Evolutionary conservation across 208 protist genomes (phyloP), one percentile per base, ranked within the genome.

Genomic region (Crithidia bombi): DNA sequence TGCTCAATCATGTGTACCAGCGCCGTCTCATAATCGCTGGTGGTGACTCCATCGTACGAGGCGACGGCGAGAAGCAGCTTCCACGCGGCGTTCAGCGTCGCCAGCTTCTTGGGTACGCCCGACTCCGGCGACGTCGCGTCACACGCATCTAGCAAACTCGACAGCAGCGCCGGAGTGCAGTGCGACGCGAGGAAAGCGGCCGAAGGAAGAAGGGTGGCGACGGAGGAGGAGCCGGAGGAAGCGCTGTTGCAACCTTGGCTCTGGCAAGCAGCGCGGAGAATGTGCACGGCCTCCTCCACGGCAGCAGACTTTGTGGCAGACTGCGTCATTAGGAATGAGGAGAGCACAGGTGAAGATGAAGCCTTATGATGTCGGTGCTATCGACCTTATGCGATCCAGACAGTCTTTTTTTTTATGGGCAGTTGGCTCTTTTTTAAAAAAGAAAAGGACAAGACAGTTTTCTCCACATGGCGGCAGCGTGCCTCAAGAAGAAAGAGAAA

Each of bases 41-140:
- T 23, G 39, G 58, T 44, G 25, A 86, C 73, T 19, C n/a, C 55
- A 1, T 51, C 35, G 23, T 81, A 46, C 30, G 85, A 74, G 23
- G 82, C 66, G 21, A 85, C 77, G 7, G 79, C 65, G 38, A 87
- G 78, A 25, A 93, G 75, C 32, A 86, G 62, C 69, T 93, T 93
- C 88, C 88, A 93, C 28, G 75, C 63, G 23, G 81, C 71, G 61
- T 93, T 93, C 35, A 93, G 65, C 43, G 84, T 70, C 9, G 76
- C 56, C 23, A 86, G 69, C 61, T 76, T 76, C 46, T 76, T 87
- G 23, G 73, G 71, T 6, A 65, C 57, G 5, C 33, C 43, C 19
- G 55, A 78, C 49, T 68, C 51, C 32, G 50, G 33, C 25, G 58
- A 52, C 30, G 68, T 80, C 17, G 75, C 70, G 33, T 80, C 81